Percentiles rank a stretch among this genome's conserved stretches.
Conservation (phyloP, 768 basidiomycete genomes). For the Clathrus columnatus region DNA sequence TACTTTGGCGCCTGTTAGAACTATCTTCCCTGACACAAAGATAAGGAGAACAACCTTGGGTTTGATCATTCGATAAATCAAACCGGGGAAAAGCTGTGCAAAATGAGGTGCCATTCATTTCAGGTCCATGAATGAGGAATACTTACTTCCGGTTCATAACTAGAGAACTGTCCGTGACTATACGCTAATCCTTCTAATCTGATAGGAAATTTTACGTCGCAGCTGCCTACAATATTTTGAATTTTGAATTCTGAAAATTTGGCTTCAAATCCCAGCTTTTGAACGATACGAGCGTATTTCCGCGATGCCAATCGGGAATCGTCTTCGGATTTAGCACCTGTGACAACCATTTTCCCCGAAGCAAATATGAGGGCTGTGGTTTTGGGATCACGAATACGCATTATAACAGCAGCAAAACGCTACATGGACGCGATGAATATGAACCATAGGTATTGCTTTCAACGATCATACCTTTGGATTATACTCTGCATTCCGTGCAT, state of each 20-base stretch:
- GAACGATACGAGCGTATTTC: slow-evolving; percentile 98
- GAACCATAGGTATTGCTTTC: slow-evolving; percentile 34
- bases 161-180: slow-evolving; percentile 95
- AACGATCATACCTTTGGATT: slow-evolving; percentile 94
- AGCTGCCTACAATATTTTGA: slow-evolving; percentile 97
- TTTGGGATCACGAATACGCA: slow-evolving; percentile 99
- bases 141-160: slow-evolving; percentile 93
- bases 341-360: slow-evolving; percentile 99
- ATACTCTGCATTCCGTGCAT: slow-evolving; percentile 98
- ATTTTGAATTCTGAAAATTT: slow-evolving; percentile 99
- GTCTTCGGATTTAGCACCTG: slow-evolving; percentile 98
- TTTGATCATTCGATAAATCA: slow-evolving; percentile 99
- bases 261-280: slow-evolving; percentile 98
- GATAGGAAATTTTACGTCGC: slow-evolving; percentile 99
- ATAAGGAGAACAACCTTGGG: slow-evolving; percentile 98
- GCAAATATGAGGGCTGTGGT: slow-evolving; percentile 99
- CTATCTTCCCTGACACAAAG: slow-evolving; percentile 99
- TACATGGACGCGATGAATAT: slow-evolving; percentile 49
- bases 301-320: slow-evolving; percentile 94
- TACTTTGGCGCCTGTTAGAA: slow-evolving; percentile 98
- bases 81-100: slow-evolving; percentile 86
- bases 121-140: no score
- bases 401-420: slow-evolving; percentile 99
- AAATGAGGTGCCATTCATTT: background rate
- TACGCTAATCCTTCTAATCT: slow-evolving; percentile 95